These are phyloP conservation scores for Rubia yunnanensis DNA, from an alignment of 257 asterid species.

Conservation along the genomic window DNA sequence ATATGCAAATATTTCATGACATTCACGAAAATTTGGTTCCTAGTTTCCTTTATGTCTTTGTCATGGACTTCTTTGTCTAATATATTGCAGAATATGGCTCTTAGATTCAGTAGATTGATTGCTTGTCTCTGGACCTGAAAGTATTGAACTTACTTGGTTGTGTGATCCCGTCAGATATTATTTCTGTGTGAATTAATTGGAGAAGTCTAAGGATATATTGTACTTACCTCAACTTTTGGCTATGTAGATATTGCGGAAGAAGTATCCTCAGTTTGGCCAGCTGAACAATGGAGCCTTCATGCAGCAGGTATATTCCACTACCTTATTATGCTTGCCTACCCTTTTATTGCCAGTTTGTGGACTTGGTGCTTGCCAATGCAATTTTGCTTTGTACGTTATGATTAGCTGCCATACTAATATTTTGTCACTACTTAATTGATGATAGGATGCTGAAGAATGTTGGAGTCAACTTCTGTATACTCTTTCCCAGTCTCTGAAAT, in stretches of 20 bases:
- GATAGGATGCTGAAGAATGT: constrained; percentile 99
- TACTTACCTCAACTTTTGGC: background rate
- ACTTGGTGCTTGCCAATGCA: background rate
- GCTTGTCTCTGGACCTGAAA: background rate
- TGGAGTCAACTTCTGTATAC: constrained; percentile 92
- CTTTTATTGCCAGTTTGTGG: background rate
- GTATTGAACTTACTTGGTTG: background rate
- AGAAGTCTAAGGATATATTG: background rate
- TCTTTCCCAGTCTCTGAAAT: constrained; percentile 68
- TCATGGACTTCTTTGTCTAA: background rate
- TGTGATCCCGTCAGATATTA: too few species aligned
- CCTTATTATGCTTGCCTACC: constrained; percentile 10
- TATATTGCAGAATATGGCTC: background rate
- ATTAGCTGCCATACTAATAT: constrained; percentile 7
- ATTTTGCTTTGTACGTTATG: background rate
- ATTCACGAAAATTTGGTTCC: background rate
- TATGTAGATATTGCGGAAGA: constrained; percentile 74
- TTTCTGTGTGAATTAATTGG: background rate
- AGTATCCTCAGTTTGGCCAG: constrained; percentile 98
- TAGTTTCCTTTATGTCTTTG: background rate
- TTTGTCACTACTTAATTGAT: constrained; percentile 10
- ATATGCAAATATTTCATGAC: background rate
- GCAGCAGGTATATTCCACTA: constrained; percentile 70
- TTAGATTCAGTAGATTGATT: background rate
- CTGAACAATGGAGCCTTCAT: constrained; percentile 86